Percentiles rank a stretch among this genome's conserved stretches.
Evolutionary conservation across 2,329 filamentous ascomycete genomes (phyloP).

Genomic region (Cephalotrichum gorgonifer): DNA sequence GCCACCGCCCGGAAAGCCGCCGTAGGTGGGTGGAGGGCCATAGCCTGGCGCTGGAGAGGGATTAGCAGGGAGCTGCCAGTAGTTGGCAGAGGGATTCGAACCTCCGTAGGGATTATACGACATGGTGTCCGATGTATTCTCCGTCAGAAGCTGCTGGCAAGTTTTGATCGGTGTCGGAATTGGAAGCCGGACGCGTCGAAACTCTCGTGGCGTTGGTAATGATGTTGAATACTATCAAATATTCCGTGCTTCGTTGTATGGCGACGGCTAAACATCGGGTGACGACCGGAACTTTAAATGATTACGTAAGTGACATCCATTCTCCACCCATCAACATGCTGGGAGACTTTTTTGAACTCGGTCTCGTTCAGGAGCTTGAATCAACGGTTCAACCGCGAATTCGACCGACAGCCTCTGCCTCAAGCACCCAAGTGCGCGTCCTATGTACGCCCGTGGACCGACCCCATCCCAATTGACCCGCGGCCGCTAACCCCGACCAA

Average conservation of each 20-base stretch:
- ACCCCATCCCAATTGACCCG: neutral
- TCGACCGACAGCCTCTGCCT: too few relatives aligned
- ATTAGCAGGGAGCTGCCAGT: neutral
- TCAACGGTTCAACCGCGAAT: too few relatives aligned
- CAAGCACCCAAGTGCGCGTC: neutral
- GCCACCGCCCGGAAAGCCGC: constrained; percentile 49
- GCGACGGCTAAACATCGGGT: neutral
- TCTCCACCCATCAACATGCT: neutral
- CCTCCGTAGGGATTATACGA: constrained; percentile 53
- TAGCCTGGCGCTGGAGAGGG: constrained; percentile 29
- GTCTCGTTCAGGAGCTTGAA: too few relatives aligned
- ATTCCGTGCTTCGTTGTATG: neutral
- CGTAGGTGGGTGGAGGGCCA: constrained; percentile 65
- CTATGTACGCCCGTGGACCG: neutral
- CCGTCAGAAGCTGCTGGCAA: neutral
- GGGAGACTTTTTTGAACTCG: neutral
- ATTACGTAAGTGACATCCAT: neutral
- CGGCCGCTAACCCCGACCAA: neutral
- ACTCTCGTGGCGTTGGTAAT: neutral
- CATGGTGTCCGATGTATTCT: constrained; percentile 24
- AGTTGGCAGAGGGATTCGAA: constrained; percentile 15
- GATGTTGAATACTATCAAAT: neutral
- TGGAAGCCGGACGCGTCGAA: neutral
- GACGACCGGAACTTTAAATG: too few relatives aligned
- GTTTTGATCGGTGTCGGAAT: neutral